Percentiles rank a stretch among this genome's conserved stretches.
phyloP scores from a whole-genome alignment of 495 filamentous ascomycete species.

The Neurospora africana region DNA sequence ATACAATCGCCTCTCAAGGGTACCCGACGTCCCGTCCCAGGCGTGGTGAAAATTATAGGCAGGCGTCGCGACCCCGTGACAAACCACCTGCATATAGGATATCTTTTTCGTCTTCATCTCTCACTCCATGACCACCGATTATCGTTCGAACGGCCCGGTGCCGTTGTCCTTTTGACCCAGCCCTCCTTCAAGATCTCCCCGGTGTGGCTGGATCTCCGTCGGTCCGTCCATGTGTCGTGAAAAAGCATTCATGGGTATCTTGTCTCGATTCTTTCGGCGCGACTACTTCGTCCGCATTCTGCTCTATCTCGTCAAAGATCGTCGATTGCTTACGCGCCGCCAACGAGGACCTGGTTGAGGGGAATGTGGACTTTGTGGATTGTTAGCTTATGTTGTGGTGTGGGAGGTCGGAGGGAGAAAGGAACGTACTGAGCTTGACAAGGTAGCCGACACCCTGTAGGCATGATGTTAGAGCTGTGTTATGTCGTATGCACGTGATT shows the following conservation, averaged over 20 bases:
- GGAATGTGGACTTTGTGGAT: constrained; percentile 22
- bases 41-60: neutral
- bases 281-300: neutral
- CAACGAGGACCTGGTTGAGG: constrained; percentile 38
- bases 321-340: constrained; percentile 26
- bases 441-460: constrained; percentile 63
- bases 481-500: neutral
- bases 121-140: neutral
- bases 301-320: neutral
- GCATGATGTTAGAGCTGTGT: neutral
- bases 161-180: neutral
- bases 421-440: constrained; percentile 71
- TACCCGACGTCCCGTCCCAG: neutral
- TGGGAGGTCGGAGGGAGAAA: neutral
- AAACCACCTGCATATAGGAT: neutral
- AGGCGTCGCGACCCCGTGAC: neutral
- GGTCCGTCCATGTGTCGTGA: neutral
- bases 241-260: neutral
- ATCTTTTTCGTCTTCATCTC: neutral
- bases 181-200: neutral
- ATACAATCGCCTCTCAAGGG: neutral
- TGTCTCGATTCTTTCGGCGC: neutral
- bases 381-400: neutral
- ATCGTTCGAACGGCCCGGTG: neutral
- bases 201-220: neutral